Conservation (phyloP, 2,329 filamentous ascomycete genomes). For the Verticillium nonalfalfae region DNA sequence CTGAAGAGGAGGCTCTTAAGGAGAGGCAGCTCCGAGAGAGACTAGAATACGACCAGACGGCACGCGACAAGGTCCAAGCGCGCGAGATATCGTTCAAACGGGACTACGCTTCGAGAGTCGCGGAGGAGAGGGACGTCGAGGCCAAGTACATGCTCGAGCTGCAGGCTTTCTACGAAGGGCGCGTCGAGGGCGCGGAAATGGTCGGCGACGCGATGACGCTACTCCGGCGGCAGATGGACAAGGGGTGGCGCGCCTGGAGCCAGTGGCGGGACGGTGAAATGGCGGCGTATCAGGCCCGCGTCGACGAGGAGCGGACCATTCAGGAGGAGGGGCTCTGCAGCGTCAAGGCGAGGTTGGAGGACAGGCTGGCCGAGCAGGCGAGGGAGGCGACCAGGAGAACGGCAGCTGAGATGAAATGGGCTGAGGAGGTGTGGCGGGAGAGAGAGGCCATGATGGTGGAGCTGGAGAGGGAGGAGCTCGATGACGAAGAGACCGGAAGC, state of each 20-base stretch:
- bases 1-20: constrained; percentile 20
- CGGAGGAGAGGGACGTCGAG: constrained; percentile 35
- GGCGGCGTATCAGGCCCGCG: constrained; percentile 22
- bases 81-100: constrained; percentile 25
- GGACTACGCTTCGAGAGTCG: constrained; percentile 34
- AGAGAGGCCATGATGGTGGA: constrained; percentile 33
- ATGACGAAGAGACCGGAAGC: constrained; percentile 17
- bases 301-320: constrained; percentile 32
- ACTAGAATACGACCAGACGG: constrained; percentile 17
- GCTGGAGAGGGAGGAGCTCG: constrained; percentile 34
- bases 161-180: constrained; percentile 23
- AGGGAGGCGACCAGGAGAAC: constrained; percentile 24
- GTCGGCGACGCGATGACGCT: constrained; percentile 24
- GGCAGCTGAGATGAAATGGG: constrained; percentile 40
- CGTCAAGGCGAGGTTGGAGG: constrained; percentile 22
- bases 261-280: constrained; percentile 33
- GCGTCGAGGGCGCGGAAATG: constrained; percentile 16
- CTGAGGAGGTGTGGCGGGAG: constrained; percentile 35
- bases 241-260: constrained; percentile 31
- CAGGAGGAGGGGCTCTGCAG: constrained; percentile 36
- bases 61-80: constrained; percentile 21
- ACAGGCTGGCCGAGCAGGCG: constrained; percentile 18
- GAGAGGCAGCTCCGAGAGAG: constrained; percentile 25
- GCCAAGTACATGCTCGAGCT: constrained; percentile 34
- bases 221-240: constrained; percentile 33